Base-by-base conservation (phyloP, 768 basidiomycete genomes). In the Suillus subalutaceus region DNA sequence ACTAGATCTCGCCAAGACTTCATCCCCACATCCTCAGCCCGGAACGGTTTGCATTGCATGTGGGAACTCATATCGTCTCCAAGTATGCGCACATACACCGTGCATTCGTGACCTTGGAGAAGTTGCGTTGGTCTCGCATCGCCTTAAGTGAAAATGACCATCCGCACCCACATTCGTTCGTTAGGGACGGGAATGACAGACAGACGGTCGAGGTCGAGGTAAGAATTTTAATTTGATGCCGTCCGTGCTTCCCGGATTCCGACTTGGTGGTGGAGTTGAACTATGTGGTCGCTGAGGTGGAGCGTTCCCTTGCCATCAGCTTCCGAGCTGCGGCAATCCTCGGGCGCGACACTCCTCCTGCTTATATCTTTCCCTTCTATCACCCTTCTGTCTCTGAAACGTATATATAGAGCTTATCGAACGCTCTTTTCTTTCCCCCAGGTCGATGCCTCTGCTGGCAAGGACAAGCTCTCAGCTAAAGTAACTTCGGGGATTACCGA, bases 151-250 rank as follows among this genome's bases (percentile, higher is more conserved):
- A 77, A 8, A 69, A 67, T 50, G 68, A 75, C 4, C 65, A 82
- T 67, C 81, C 81, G 2, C 96, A 98, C 75, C 75, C 86, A 8
- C 93, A 96, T 75, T 86, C 94, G 18, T 99, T 97, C 78, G 82
- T 85, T 65, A 83, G 96, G 30, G 94, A 98, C 70, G 97, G 96
- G 2, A 93, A 96, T 4, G 96, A 99, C 74, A 97, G 92, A 81
- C 83, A 88, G 5, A 74, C 90, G 40, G 84, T 89, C 7, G 85
- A 86, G 23, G 87, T 84, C 16, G 84, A 86, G 76, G 86, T 90
- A 61, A 63, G 79, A 75, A 26, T 10, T 53, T 20, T 63, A 53
- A 63, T 68, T 35, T 38, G 23, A 52, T 4, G 16, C 16, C 23
- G 20, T 38, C 5, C 13, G 18, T 52, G 53, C 40, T 65, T 55